Evolutionary conservation across 129 eudicot genomes (phyloP).

Genomic region (Pseudognaphalium luteoalbum): DNA sequence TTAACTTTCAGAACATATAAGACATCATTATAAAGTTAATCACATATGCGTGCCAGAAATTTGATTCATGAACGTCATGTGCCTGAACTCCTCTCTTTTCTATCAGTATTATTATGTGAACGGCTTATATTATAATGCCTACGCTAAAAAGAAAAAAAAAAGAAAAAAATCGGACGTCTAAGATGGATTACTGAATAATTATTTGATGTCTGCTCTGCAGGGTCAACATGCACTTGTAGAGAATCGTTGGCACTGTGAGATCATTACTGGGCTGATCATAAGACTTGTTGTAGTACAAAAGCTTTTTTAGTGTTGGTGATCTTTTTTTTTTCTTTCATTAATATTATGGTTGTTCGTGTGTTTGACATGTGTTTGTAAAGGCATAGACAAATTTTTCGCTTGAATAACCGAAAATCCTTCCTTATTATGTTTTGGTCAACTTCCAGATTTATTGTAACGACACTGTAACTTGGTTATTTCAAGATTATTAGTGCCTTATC

Average conservation of each 20-base stretch:
- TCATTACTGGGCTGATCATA: slow-evolving; percentile 28
- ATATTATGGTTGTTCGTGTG: slow-evolving; percentile 30
- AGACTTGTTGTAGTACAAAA: slow-evolving; percentile 33
- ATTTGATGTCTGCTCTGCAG: slow-evolving; percentile 33
- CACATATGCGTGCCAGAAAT: background rate
- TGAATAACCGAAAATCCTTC: slow-evolving; percentile 34
- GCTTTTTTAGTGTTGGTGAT: slow-evolving; percentile 36
- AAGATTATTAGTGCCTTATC: slow-evolving; percentile 19
- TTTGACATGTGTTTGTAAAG: slow-evolving; percentile 49
- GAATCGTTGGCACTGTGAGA: slow-evolving; percentile 25
- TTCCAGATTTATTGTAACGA: slow-evolving; percentile 22
- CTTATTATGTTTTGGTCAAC: slow-evolving; percentile 25
- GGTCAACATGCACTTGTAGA: slow-evolving; percentile 30
- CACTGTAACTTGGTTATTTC: slow-evolving; percentile 18
- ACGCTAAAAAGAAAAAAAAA: background rate
- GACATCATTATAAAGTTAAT: background rate
- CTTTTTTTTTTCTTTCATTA: slow-evolving; percentile 30
- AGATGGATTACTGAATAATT: slow-evolving; percentile 13
- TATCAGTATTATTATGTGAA: background rate
- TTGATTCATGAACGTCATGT: background rate
- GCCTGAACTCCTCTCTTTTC: background rate
- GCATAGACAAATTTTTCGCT: slow-evolving; percentile 28
- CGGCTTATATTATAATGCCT: background rate
- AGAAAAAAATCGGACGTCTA: background rate
- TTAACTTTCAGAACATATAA: background rate